Evolutionary conservation across 1,284 basidiomycete species (phyloP).

Genomic region (Ceratobasidium sp.): DNA sequence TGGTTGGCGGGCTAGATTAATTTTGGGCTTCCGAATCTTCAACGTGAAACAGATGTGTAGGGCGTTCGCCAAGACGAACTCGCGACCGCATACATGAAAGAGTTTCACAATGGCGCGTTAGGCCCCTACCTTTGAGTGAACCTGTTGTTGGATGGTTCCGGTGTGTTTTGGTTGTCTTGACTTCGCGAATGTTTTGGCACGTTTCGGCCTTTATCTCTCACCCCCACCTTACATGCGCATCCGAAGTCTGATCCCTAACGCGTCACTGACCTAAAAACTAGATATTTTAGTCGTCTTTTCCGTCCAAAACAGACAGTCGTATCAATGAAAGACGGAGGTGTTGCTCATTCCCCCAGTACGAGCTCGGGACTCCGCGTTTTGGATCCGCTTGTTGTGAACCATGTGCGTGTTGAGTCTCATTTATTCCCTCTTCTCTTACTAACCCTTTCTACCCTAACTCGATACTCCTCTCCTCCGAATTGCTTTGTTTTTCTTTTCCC

Average conservation of each 20-base stretch:
- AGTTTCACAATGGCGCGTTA: slow-evolving; percentile 29
- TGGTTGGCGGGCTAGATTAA: slow-evolving; percentile 11
- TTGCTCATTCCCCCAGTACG: slow-evolving; percentile 12
- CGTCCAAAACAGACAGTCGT: slow-evolving; percentile 33
- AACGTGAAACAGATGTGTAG: slow-evolving; percentile 29
- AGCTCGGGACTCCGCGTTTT: slow-evolving; percentile 15
- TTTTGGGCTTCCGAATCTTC: slow-evolving; percentile 38
- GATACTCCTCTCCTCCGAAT: no score
- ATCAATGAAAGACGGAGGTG: slow-evolving; percentile 30
- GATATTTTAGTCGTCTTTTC: slow-evolving; percentile 37
- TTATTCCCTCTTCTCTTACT: not conserved
- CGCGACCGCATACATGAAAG: slow-evolving; percentile 3
- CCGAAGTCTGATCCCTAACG: no score
- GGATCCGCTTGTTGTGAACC: slow-evolving; percentile 30
- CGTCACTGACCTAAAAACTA: not conserved
- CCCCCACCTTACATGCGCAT: no score
- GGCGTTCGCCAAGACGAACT: slow-evolving; percentile 34
- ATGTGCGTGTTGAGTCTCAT: slow-evolving; percentile 8
- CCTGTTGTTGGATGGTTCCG: slow-evolving; percentile 40
- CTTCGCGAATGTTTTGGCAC: no score
- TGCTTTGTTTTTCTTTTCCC: no score
- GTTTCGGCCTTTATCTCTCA: no score
- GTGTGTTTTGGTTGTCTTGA: not conserved
- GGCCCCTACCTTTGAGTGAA: slow-evolving; percentile 31
- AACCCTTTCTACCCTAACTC: no score